Evolutionary conservation across 495 filamentous ascomycete genomes (phyloP), one percentile per base, ranked within the genome.

Genomic region (Aspergillus conjunctus): DNA sequence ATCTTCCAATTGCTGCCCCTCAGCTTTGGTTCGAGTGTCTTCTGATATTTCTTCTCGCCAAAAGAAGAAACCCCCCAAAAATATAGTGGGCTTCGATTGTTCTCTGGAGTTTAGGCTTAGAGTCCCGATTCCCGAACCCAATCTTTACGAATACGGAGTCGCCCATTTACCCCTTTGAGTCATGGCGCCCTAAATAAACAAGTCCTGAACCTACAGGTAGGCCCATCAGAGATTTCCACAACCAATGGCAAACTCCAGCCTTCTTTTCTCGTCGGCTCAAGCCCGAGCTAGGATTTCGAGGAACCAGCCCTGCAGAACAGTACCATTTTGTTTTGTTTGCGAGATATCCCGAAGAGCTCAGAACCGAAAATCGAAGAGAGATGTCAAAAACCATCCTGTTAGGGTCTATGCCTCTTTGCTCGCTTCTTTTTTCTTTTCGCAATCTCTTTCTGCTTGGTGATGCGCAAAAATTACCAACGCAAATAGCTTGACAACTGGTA

Each of bases 191-290:
- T 48, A 48, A 48, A 14, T 21, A 17, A 48, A 48, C 44, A 48
- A 48, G 44, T 48, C 18, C 44, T 21, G 5, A 48, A 11, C 44
- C 20, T 21, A 41, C 34, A 20, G 14, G 43, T 46, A 6, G 15
- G 7, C 18, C 44, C 44, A 41, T 17, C 10, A 48, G 10, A 48
- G 20, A 21, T 17, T 20, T 11, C 10, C n/a, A 11, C 17, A 18
- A 17, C 44, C 44, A 48, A 48, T 48, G 20, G 20, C 3, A 21
- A 21, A 5, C 44, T 6, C 44, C 18, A 20, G 1, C 44, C 18
- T 21, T n/a, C 12, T 45, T 46, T 10, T 46, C 43, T 46, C 72
- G 70, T 72, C 75, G 70, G 75, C 77, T 86, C 80, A 83, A 41
- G 9, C 37, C 37, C 37, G 37, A 39, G 34, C 34, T 39, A 39